These are phyloP conservation scores for Stephania cephalantha DNA, from an alignment of 164 flowering plant genomes.

Conservation along the genomic window DNA sequence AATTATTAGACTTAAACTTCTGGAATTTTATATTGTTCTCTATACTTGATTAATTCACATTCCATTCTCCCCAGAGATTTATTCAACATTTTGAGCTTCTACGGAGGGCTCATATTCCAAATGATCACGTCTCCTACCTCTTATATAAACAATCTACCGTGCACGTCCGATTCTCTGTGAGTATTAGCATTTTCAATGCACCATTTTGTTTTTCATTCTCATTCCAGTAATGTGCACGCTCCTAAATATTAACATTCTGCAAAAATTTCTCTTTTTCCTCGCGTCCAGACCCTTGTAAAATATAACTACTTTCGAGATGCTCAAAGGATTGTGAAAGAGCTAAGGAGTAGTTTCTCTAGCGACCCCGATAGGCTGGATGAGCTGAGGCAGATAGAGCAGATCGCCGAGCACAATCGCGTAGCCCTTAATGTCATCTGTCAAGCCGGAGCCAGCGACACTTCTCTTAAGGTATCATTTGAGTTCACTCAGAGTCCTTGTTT, in stretches of 20 bases:
- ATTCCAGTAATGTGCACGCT: not conserved
- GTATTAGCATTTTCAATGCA: slow-evolving; percentile 19
- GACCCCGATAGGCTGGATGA: slow-evolving; percentile 73
- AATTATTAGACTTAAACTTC: not conserved
- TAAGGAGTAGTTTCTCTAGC: slow-evolving; percentile 52
- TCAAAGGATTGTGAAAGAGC: slow-evolving; percentile 75
- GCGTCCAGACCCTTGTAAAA: slow-evolving; percentile 45
- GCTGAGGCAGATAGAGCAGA: slow-evolving; percentile 72
- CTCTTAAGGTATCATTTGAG: slow-evolving; percentile 75
- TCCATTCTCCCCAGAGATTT: slow-evolving; percentile 51
- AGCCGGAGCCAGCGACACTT: slow-evolving; percentile 55
- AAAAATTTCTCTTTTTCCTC: not conserved
- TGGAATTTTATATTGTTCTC: too few species aligned
- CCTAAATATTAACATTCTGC: not conserved
- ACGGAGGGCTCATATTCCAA: slow-evolving; percentile 73
- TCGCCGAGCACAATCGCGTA: slow-evolving; percentile 79
- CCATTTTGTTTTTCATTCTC: not conserved
- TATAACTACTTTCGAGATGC: slow-evolving; percentile 81
- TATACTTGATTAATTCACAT: not conserved
- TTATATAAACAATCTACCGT: slow-evolving; percentile 59
- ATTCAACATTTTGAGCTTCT: slow-evolving; percentile 92
- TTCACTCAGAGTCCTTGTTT: slow-evolving; percentile 81
- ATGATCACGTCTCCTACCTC: slow-evolving; percentile 47
- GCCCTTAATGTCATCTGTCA: slow-evolving; percentile 70
- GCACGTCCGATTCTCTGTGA: slow-evolving; percentile 54